Base-by-base conservation (phyloP, 1,284 basidiomycete species). In the Pascua guehoae region DNA sequence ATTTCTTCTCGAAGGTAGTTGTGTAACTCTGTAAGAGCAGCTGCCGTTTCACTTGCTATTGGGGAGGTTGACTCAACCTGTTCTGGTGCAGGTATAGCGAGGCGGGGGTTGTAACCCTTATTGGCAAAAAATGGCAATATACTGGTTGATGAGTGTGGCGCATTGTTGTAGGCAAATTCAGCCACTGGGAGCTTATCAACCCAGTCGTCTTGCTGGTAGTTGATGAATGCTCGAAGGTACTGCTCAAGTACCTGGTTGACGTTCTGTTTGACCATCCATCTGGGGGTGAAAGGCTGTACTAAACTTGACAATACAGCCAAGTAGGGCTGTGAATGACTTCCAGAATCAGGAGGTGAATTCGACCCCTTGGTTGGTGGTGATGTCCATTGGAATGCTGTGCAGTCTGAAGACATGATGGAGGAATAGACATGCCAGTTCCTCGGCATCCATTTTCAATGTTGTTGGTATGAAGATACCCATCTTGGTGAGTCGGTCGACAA, bases 131-230 rank as follows among this genome's bases (percentile, higher is more conserved):
- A 66, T 5, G 62, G 64, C 12, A 61, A 54, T 12, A 53, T 18
- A 8, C 51, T 49, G 14, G 71, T 78, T 0, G 72, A 62, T 0
- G 59, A 14, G 17, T 75, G 69, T 1, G 61, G 37, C 0, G 62
- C 57, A 58, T 80, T 81, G 64, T 83, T 82, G 65, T 79, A 81
- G 0, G 71, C 65, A 56, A 83, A 83, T 62, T 82, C 77, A 0
- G 79, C 78, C 8, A 80, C 51, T 0, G 78, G 72, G 0, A 83
- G 67, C n/a, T 74, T 76, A 10, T 77, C 15, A 0, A 67, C 56
- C 82, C 81, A 84, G 12, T 81, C 76, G 36, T 68, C 65, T 56
- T 83, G 79, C 14, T 78, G 67, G n/a, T 73, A 66, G 38, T 78
- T 71, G 3, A 16, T 15, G 52, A 58, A 72, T 15, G 58, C 38